Conservation (phyloP, 345 rosid species). For the Mallotus nudiflorus region DNA sequence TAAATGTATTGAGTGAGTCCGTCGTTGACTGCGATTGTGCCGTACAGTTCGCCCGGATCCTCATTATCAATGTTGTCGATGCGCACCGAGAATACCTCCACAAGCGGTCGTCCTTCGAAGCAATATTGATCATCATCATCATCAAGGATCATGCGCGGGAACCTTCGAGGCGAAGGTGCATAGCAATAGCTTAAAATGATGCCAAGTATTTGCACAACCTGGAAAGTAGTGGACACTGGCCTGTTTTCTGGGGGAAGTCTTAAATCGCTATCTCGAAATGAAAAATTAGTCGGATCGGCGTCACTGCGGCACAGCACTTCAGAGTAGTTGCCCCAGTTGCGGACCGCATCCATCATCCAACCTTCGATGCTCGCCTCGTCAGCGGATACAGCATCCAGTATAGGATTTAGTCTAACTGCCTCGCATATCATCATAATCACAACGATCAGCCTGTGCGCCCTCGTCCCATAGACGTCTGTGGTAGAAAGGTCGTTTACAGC, state of each 20-base stretch:
- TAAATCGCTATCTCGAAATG: background rate
- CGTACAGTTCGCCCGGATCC: background rate
- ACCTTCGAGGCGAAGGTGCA: no score
- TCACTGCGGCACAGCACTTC: background rate
- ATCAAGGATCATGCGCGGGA: no score
- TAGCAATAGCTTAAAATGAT: background rate
- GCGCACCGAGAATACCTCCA: background rate
- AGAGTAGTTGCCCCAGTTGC: background rate
- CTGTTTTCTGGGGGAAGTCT: background rate
- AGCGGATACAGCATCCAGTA: background rate
- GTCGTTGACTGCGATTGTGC: conserved; percentile 3
- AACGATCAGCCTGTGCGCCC: background rate
- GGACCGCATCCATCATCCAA: background rate
- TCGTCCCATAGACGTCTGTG: accelerated
- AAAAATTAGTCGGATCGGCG: background rate
- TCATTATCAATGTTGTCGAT: background rate
- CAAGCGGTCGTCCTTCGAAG: background rate
- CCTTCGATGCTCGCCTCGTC: background rate
- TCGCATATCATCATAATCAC: conserved; percentile 1
- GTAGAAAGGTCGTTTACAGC: background rate
- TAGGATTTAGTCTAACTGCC: background rate
- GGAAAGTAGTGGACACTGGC: background rate
- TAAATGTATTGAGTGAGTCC: background rate
- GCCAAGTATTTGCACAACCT: background rate
- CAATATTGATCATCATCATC: background rate